Percentiles rank a stretch among this genome's conserved stretches.
phyloP scores from a whole-genome alignment of 1,284 basidiomycete genomes.

The Ceratobasidium sp. region DNA sequence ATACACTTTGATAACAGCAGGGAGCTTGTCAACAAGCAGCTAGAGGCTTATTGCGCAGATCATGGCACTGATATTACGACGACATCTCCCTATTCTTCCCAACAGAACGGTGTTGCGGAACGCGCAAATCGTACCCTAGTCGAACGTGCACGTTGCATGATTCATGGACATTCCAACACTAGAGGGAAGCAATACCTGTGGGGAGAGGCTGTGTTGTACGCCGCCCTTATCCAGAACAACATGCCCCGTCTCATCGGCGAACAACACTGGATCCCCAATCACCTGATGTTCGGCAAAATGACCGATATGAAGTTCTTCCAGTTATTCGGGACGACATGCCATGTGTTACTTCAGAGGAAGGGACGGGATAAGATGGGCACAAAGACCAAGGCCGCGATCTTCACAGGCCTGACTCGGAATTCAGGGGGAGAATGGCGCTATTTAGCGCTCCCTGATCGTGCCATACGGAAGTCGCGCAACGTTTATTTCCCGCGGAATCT shows the following conservation, averaged over 20 bases:
- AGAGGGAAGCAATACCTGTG: conserved; percentile 10
- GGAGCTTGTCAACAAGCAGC: conserved; percentile 3
- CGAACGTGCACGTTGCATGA: conserved; percentile 25
- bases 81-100: conserved; percentile 51
- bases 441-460: conserved; percentile 4
- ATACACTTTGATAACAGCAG: conserved; percentile 31
- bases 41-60: conserved; percentile 17
- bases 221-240: not conserved
- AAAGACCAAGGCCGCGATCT: conserved; percentile 13
- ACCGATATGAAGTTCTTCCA: conserved; percentile 34
- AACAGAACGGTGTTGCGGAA: conserved; percentile 54
- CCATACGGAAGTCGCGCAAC: not conserved
- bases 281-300: conserved; percentile 5
- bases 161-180: conserved; percentile 25
- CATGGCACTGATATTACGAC: conserved; percentile 22
- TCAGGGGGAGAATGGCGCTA: conserved; percentile 25
- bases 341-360: conserved; percentile 8
- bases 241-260: not conserved
- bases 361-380: conserved; percentile 4
- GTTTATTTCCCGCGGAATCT: conserved; percentile 27
- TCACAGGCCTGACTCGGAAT: conserved; percentile 23
- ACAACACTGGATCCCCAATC: conserved; percentile 7
- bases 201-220: conserved; percentile 30
- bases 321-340: conserved; percentile 25
- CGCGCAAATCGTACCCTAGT: conserved; percentile 51